These are phyloP conservation scores for Saitozyma sp. DNA, from an alignment of 768 basidiomycete species.

Conservation along the genomic window DNA sequence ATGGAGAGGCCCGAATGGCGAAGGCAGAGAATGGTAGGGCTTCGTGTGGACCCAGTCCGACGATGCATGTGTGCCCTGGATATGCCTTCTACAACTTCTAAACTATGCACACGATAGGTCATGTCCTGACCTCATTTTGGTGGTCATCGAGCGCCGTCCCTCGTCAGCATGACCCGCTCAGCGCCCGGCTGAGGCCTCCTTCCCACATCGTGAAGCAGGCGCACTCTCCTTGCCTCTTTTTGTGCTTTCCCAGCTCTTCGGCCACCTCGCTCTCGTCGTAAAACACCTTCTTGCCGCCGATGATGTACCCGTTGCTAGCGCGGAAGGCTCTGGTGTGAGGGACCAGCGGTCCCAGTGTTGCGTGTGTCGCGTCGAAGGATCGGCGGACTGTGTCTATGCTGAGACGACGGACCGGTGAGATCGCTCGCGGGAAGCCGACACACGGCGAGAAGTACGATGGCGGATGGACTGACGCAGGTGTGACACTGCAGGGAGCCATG, in stretches of 20 bases:
- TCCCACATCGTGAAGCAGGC: background rate
- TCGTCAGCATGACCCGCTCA: no score
- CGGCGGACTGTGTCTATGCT: background rate
- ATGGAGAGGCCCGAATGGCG: conserved; percentile 62
- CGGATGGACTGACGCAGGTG: no score
- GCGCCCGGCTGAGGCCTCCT: no score
- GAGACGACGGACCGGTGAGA: background rate
- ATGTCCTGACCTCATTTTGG: no score
- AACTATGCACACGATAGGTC: no score
- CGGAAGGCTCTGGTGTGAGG: conserved; percentile 9
- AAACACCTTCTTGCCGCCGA: conserved; percentile 9
- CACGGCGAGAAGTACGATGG: background rate
- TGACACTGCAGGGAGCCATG: no score
- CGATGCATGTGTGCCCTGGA: no score
- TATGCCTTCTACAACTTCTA: no score
- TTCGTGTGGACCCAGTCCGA: no score
- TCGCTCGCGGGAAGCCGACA: background rate
- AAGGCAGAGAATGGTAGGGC: conserved; percentile 37
- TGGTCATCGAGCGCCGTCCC: no score
- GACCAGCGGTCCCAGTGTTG: background rate
- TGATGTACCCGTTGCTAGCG: conserved; percentile 7
- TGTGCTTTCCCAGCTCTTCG: background rate
- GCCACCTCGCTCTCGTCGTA: conserved; percentile 6
- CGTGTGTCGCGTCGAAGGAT: background rate
- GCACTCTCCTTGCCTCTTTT: conserved; percentile 1